Conservation (phyloP, 441 rosid species). For the Mallotus repandus region DNA sequence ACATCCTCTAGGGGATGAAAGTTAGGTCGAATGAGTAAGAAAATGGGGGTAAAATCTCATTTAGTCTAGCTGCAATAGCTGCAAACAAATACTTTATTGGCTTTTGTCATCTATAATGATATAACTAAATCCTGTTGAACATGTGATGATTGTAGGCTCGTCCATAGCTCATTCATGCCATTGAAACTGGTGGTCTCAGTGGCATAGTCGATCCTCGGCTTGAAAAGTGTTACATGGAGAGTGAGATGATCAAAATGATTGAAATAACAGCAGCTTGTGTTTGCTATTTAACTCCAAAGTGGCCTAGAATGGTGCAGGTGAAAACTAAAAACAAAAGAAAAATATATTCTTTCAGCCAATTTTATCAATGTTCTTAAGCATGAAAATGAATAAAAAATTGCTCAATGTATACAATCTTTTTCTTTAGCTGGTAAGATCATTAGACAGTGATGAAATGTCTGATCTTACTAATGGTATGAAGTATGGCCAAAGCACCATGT, state of each 20-base stretch:
- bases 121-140: no score
- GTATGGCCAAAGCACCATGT: no score
- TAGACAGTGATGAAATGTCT: slow-evolving; percentile 56
- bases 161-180: slow-evolving; percentile 57
- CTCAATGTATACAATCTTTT: neutral
- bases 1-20: no score
- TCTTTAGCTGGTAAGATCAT: slow-evolving; percentile 65
- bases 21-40: no score
- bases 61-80: no score
- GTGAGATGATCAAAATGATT: slow-evolving; percentile 69
- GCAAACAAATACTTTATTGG: no score
- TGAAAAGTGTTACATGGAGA: slow-evolving; percentile 61
- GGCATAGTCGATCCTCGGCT: slow-evolving; percentile 67
- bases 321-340: neutral
- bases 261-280: slow-evolving; percentile 92
- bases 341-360: neutral
- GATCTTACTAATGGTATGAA: slow-evolving; percentile 78
- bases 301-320: slow-evolving; percentile 92
- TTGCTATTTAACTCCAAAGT: slow-evolving; percentile 76
- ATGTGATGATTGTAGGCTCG: slow-evolving; percentile 28
- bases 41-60: no score
- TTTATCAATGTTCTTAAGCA: neutral
- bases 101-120: no score
- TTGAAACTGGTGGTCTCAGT: slow-evolving; percentile 59
- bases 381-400: neutral